Evolutionary conservation across 2,329 filamentous ascomycete genomes (phyloP).

Genomic region (Pleurostoma richardsiae): DNA sequence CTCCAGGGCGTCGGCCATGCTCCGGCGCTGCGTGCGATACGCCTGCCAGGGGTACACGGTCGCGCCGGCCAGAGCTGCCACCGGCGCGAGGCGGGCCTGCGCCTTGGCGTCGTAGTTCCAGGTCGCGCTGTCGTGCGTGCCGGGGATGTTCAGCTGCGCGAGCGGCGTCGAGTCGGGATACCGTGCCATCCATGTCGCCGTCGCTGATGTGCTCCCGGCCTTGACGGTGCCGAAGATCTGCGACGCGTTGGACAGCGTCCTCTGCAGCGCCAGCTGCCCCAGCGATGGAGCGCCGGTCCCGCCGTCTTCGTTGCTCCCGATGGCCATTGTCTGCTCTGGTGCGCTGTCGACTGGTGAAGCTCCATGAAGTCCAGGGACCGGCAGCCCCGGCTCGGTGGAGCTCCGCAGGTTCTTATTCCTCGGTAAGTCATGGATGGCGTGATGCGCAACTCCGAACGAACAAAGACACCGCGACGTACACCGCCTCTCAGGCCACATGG

Average conservation of each 20-base stretch:
- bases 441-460: too few relatives aligned
- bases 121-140: slow-evolving; percentile 43
- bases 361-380: too few relatives aligned
- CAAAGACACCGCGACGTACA: too few relatives aligned
- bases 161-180: slow-evolving; percentile 35
- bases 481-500: too few relatives aligned
- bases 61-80: slow-evolving; percentile 32
- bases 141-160: slow-evolving; percentile 43
- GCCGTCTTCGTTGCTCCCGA: too few relatives aligned
- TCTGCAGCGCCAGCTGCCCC: slow-evolving; percentile 27
- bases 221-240: slow-evolving; percentile 33
- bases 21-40: slow-evolving; percentile 35
- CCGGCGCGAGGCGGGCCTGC: slow-evolving; percentile 28
- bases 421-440: too few relatives aligned
- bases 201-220: background rate
- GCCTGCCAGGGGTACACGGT: slow-evolving; percentile 17
- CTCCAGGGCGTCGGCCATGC: slow-evolving; percentile 31
- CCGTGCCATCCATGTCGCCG: slow-evolving; percentile 37
- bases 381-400: too few relatives aligned
- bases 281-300: slow-evolving; percentile 9
- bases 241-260: slow-evolving; percentile 21
- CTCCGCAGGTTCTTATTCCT: too few relatives aligned
- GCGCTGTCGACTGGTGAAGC: too few relatives aligned
- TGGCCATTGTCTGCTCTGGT: too few relatives aligned
- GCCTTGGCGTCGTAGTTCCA: slow-evolving; percentile 44